Conservation (phyloP, 805 yeast species). For the Zygotorulaspora sp. region DNA sequence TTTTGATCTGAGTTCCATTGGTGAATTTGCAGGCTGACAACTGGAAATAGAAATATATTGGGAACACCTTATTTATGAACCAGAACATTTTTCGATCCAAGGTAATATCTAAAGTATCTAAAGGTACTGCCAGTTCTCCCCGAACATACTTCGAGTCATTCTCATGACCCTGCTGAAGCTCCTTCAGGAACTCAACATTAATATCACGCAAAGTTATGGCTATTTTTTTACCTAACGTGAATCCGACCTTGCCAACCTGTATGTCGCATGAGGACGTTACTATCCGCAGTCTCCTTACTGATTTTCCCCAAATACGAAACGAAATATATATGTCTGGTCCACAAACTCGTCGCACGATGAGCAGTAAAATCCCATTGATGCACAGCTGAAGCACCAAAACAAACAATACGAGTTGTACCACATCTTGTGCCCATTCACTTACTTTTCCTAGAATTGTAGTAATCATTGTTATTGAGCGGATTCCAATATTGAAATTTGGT, state of each 20-base stretch:
- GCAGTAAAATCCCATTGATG: conserved; percentile 4
- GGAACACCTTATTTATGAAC: conserved; percentile 15
- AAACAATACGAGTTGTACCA: conserved; percentile 4
- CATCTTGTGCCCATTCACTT: conserved; percentile 2
- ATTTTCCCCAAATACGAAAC: conserved; percentile 20
- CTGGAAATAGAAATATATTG: conserved; percentile 15
- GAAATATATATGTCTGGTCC: conserved; percentile 15
- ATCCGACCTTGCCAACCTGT: conserved; percentile 15
- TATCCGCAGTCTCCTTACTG: conserved; percentile 15
- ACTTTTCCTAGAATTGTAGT: neutral
- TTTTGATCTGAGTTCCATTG: conserved; percentile 8
- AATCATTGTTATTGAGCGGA: neutral
- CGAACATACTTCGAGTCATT: neutral
- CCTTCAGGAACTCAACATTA: conserved; percentile 10
- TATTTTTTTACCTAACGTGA: conserved; percentile 22
- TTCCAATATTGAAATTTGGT: too few relatives aligned
- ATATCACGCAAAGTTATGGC: conserved; percentile 20
- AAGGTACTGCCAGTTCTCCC: neutral
- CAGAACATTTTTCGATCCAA: conserved; percentile 9
- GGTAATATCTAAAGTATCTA: conserved; percentile 12
- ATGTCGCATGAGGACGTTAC: conserved; percentile 13
- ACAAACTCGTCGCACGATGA: conserved; percentile 5
- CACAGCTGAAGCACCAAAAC: conserved; percentile 5
- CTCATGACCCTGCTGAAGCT: neutral
- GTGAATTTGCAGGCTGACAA: conserved; percentile 10